Conservation (phyloP, 257 asterid genomes). For the Fraxinus quadrangulata region DNA sequence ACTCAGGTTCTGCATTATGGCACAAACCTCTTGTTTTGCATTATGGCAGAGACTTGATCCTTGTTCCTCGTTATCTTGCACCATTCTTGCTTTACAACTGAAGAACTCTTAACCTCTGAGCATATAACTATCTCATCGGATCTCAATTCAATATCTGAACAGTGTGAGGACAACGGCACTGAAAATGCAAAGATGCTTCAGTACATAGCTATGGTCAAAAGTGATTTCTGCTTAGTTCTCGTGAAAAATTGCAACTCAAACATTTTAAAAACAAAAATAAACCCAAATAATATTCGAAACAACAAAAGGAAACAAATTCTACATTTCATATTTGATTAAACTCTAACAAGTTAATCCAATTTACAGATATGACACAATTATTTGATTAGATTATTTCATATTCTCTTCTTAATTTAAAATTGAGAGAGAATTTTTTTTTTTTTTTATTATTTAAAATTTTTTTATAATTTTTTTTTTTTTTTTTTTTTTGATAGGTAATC, state of each 20-base stretch:
- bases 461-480: no score
- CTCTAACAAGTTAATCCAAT: slow-evolving; percentile 6
- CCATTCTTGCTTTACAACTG: slow-evolving; percentile 66
- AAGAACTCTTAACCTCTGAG: slow-evolving; percentile 49
- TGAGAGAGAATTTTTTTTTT: not conserved
- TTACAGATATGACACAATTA: slow-evolving; percentile 14
- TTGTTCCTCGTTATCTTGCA: slow-evolving; percentile 80
- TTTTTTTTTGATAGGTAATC: no score
- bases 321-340: not conserved
- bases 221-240: not conserved
- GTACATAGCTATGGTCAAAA: not conserved
- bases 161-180: slow-evolving; percentile 65
- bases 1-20: not conserved
- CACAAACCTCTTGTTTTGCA: slow-evolving; percentile 64
- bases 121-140: slow-evolving; percentile 50
- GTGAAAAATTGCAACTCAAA: not conserved
- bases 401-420: not conserved
- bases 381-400: not conserved
- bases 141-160: slow-evolving; percentile 68
- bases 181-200: slow-evolving; percentile 25
- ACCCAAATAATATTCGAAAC: slow-evolving; percentile 13
- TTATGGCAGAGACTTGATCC: slow-evolving; percentile 65
- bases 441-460: no score
- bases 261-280: not conserved
- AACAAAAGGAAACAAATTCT: slow-evolving; percentile 6